Conservation (phyloP, 352 stramenopile species). For the Phytophthora ramorum region DNA sequence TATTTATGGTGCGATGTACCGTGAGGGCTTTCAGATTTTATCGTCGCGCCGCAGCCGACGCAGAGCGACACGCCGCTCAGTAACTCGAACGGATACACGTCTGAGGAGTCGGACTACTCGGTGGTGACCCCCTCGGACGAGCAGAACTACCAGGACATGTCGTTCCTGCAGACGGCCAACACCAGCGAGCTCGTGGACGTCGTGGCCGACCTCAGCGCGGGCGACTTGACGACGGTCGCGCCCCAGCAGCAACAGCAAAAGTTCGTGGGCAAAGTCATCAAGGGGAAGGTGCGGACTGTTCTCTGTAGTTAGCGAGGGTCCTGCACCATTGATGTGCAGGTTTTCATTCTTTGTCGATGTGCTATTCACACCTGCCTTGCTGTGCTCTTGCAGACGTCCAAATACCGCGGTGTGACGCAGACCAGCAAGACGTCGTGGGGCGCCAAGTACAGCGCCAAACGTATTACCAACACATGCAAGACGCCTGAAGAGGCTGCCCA, state of each 20-base stretch:
- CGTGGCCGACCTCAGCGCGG: conserved; percentile 59
- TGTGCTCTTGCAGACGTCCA: conserved; percentile 70
- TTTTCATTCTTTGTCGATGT: conserved; percentile 10
- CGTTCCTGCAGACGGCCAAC: conserved; percentile 63
- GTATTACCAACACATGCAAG: conserved; percentile 90
- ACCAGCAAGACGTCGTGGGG: conserved; percentile 90
- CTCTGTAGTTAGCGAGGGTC: conserved; percentile 2
- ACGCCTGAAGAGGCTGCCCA: conserved; percentile 85
- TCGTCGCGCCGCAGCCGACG: conserved; percentile 32
- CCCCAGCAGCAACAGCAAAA: conserved; percentile 50
- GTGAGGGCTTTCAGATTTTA: conserved; percentile 48
- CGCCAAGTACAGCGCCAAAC: conserved; percentile 90
- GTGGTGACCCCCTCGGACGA: conserved; percentile 69
- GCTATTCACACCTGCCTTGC: conserved; percentile 8
- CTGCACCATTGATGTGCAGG: conserved; percentile 8
- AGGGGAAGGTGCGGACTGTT: conserved; percentile 63
- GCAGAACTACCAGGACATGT: conserved; percentile 81
- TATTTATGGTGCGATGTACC: conserved; percentile 14
- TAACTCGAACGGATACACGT: conserved; percentile 81
- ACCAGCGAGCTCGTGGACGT: conserved; percentile 71
- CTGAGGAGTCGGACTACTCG: conserved; percentile 87
- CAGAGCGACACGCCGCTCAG: conserved; percentile 63
- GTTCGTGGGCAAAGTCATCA: conserved; percentile 81
- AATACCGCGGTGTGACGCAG: conserved; percentile 86
- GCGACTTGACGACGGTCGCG: conserved; percentile 52